A percentile compares a stretch with the other conserved stretches of the same genome.
Conservation (phyloP, 495 filamentous ascomycete genomes). For the Neurospora cerealis region DNA sequence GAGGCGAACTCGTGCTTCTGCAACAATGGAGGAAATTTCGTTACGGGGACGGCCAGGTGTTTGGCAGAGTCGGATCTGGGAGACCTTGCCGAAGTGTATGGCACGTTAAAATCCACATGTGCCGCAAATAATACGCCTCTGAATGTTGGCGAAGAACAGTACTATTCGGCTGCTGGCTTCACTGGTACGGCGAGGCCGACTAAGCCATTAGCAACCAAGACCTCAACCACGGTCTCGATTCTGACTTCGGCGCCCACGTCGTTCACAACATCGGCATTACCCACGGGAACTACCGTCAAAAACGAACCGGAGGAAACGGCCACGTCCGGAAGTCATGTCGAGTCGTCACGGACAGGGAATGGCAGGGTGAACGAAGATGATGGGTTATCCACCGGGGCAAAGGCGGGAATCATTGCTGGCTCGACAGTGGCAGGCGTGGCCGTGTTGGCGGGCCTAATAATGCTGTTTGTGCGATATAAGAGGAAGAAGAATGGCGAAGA, state of each 20-base stretch:
- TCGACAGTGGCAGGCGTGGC: slow-evolving; percentile 12
- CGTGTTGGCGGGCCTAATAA: slow-evolving; percentile 9
- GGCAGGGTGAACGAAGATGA: neutral
- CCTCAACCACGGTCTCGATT: neutral
- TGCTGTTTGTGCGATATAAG: slow-evolving; percentile 16
- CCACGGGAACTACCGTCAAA: neutral
- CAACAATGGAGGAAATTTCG: slow-evolving; percentile 32
- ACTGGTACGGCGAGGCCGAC: slow-evolving; percentile 5
- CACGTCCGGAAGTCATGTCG: neutral
- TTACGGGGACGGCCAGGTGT: slow-evolving; percentile 31
- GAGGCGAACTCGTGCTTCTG: slow-evolving; percentile 36
- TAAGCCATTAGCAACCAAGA: neutral
- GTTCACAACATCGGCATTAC: neutral
- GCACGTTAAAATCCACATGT: slow-evolving; percentile 23
- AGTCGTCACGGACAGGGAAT: neutral
- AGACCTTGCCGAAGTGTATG: slow-evolving; percentile 26
- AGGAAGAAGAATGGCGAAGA: slow-evolving; percentile 17
- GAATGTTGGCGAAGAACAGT: slow-evolving; percentile 19
- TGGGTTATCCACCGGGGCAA: slow-evolving; percentile 11
- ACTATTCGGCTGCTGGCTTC: slow-evolving; percentile 22
- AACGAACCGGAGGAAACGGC: neutral
- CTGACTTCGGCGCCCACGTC: neutral
- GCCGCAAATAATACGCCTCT: slow-evolving; percentile 20
- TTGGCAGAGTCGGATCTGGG: slow-evolving; percentile 20
- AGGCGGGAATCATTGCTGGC: slow-evolving; percentile 19